Base-by-base conservation (phyloP, 148 eudicot genomes). In the Diospyros lotus region DNA sequence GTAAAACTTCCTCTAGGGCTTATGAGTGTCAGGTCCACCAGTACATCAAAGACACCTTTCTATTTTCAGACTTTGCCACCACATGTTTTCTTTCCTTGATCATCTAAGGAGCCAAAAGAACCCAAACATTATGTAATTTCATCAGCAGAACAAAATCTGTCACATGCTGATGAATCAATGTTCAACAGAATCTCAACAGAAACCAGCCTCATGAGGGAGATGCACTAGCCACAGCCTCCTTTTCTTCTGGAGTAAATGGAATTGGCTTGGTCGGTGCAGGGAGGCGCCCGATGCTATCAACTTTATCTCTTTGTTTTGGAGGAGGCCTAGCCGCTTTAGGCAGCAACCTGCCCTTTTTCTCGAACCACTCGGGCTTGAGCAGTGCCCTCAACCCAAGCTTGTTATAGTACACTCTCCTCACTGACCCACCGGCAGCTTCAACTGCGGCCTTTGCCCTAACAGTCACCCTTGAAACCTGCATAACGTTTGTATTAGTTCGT, bases 281-380 rank as follows among this genome's bases (percentile, higher is more conserved):
- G 56, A 95, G 78, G 50, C 99, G 94, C 10, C 99, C 97, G 39
- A 92, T 88, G 78, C 99, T 92, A 75, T 95, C 99, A 12, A 90
- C 97, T 77, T 95, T 95, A 73, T 95, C 99, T 58, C 77, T 78
- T 60, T 82, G 79, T 82, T 92, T 95, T 0, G 97, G 97, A 13
- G 97, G 97, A 66, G 98, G 96, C 50, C 96, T 91, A 67, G 97
- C 98, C 56, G 97, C 82, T 71, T 48, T 87, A 2, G 98, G 98
- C 28, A 94, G 85, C 79, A 92, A 71, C 76, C 97, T 87, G 15
- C 98, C 97, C 78, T 94, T 94, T 86, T 91, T 94, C 55, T 84
- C 94, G 73, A 94, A 94, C 97, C 97, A 94, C 84, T 94, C 97
- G 4, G 98, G 98, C 77, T 92, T 90, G 6, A 94, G 90, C 77